Percentiles rank a stretch among this genome's conserved stretches.
Evolutionary conservation across 1,284 basidiomycete genomes (phyloP).

Genomic region (Pseudozyma hubeiensis): DNA sequence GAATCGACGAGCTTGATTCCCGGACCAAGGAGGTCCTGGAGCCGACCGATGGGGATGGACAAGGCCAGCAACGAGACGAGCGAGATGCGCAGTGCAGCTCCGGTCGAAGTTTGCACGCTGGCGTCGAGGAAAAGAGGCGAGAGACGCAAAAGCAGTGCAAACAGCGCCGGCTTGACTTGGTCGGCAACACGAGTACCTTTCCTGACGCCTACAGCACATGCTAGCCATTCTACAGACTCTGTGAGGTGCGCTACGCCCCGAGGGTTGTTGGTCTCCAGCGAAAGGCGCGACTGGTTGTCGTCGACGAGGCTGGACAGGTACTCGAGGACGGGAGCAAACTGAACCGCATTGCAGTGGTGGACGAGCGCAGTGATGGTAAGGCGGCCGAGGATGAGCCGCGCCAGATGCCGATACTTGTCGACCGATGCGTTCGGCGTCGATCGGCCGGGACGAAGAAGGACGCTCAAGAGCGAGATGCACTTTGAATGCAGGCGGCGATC

Average conservation of each 20-base stretch:
- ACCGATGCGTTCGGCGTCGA: conserved; percentile 12
- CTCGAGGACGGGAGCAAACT: conserved; percentile 53
- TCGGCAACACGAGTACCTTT: conserved; percentile 64
- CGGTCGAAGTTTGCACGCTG: conserved; percentile 16
- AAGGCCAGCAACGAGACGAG: conserved; percentile 54
- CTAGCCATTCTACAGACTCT: conserved; percentile 56
- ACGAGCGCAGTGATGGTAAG: conserved; percentile 61
- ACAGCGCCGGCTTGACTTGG: conserved; percentile 47
- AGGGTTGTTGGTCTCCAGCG: not conserved
- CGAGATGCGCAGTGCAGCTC: conserved; percentile 31
- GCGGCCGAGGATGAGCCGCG: conserved; percentile 45
- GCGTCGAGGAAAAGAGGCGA: conserved; percentile 34
- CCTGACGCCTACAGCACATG: conserved; percentile 54
- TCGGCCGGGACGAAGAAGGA: conserved; percentile 30
- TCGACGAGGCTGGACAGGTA: conserved; percentile 46
- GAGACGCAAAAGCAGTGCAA: conserved; percentile 47
- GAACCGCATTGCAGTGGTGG: conserved; percentile 55
- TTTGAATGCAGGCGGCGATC: conserved; percentile 58
- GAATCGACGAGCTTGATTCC: conserved; percentile 58
- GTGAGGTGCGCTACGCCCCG: conserved; percentile 28
- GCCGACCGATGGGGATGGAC: conserved; percentile 56
- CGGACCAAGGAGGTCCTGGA: conserved; percentile 64
- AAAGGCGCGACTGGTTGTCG: conserved; percentile 14
- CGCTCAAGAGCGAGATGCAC: conserved; percentile 37
- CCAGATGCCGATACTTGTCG: conserved; percentile 34